Conservation (phyloP, 441 rosid genomes). For the Oxalis stricta region DNA sequence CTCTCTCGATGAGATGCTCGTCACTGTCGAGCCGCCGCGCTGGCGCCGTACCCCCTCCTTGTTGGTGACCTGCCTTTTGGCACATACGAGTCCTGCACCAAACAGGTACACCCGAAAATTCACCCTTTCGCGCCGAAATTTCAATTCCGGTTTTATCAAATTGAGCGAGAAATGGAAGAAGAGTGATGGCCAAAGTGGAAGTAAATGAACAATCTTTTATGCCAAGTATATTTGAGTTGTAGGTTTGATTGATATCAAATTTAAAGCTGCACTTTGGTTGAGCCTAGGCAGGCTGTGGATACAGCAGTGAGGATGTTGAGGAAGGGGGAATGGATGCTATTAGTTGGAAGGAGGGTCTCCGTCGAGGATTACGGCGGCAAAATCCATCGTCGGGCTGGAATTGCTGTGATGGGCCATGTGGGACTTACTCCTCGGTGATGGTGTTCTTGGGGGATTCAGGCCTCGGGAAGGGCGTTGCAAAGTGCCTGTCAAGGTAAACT, state of each 20-base stretch:
- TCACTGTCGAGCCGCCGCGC: conserved; percentile 81
- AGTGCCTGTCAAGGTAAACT: conserved; percentile 69
- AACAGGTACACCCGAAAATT: no score
- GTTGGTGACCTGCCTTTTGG: conserved; percentile 92
- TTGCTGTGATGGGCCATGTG: conserved; percentile 90
- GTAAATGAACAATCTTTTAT: background rate
- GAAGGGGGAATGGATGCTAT: conserved; percentile 95
- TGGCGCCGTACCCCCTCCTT: conserved; percentile 66
- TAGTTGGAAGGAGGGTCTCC: conserved; percentile 76
- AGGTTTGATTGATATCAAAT: no score
- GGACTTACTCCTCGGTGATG: conserved; percentile 89
- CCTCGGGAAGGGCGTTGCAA: conserved; percentile 68
- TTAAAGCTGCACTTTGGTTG: no score
- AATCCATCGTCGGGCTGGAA: conserved; percentile 79
- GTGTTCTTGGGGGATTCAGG: conserved; percentile 89
- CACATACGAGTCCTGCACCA: conserved; percentile 52
- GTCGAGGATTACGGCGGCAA: conserved; percentile 71
- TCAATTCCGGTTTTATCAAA: no score
- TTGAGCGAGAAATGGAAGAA: no score
- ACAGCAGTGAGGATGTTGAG: conserved; percentile 61
- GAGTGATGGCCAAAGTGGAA: no score
- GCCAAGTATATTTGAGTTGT: no score
- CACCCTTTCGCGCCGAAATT: no score
- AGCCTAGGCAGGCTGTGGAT: conserved; percentile 81
- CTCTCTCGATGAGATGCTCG: conserved; percentile 84